Evolutionary conservation across 202 grass and related monocot species (phyloP).

Genomic region (Schoenoplectus tabernaemontani): DNA sequence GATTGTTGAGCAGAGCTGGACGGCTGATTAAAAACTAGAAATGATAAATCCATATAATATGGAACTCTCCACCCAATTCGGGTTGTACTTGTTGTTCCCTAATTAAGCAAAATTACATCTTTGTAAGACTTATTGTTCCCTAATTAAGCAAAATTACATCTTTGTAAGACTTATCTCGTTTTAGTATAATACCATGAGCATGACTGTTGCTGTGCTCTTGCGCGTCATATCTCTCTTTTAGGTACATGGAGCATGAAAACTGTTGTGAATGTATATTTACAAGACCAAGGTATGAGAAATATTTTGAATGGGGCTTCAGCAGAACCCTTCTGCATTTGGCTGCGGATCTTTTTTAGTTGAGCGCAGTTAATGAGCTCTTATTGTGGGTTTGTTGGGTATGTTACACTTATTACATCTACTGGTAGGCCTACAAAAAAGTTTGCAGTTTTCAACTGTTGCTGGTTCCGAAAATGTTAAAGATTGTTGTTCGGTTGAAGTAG

Average conservation of each 20-base stretch:
- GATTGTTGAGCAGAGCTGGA: constrained; percentile 96
- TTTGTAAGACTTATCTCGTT: constrained; percentile 20
- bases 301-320: not conserved
- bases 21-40: constrained; percentile 49
- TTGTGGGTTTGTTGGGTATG: not conserved
- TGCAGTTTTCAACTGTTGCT: not conserved
- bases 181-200: not conserved
- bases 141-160: constrained; percentile 16
- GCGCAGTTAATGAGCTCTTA: not conserved
- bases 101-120: constrained; percentile 16
- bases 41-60: constrained; percentile 15
- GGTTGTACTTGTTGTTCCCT: constrained; percentile 10
- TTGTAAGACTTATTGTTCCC: no score
- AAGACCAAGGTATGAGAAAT: constrained; percentile 13
- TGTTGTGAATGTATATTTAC: constrained; percentile 15
- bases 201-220: constrained; percentile 2
- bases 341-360: not conserved
- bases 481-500: not conserved
- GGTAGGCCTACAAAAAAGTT: not conserved
- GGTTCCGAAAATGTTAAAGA: not conserved
- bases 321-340: not conserved
- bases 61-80: constrained; percentile 8
- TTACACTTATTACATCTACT: not conserved
- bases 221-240: not conserved
- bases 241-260: constrained; percentile 15